A percentile compares a stretch with the other conserved stretches of the same genome.
phyloP scores from a whole-genome alignment of 1,284 basidiomycete genomes.

The Ganoderma leucocontextum region DNA sequence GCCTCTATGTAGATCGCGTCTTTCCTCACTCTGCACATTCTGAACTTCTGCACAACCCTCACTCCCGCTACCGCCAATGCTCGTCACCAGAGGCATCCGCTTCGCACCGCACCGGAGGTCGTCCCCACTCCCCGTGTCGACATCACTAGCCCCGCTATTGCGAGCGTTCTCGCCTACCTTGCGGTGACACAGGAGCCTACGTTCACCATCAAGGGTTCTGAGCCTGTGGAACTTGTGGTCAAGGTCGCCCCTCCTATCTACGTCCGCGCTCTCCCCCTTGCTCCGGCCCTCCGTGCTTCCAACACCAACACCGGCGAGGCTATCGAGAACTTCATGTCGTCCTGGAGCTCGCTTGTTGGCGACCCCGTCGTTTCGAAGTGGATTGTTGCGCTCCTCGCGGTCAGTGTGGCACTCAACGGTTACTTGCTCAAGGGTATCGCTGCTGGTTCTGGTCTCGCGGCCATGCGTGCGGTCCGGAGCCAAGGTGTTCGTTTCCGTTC shows the following conservation, averaged over 20 bases:
- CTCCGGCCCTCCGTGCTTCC: slow-evolving; percentile 20
- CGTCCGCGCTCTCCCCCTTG: slow-evolving; percentile 57
- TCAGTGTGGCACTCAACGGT: slow-evolving; percentile 93
- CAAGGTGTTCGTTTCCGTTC: slow-evolving; percentile 41
- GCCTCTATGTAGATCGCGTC: slow-evolving; percentile 67
- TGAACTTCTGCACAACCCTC: slow-evolving; percentile 94
- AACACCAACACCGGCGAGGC: slow-evolving; percentile 43
- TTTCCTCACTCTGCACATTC: slow-evolving; percentile 88
- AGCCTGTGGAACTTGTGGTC: slow-evolving; percentile 62
- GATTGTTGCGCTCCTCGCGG: slow-evolving; percentile 90
- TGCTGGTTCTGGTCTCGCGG: slow-evolving; percentile 42
- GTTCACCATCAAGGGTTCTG: slow-evolving; percentile 39
- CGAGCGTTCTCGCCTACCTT: slow-evolving; percentile 67
- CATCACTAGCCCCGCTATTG: slow-evolving; percentile 66
- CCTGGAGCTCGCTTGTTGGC: slow-evolving; percentile 95
- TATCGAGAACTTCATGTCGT: slow-evolving; percentile 89
- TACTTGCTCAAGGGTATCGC: slow-evolving; percentile 90
- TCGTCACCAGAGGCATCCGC: slow-evolving; percentile 51
- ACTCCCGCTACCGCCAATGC: slow-evolving; percentile 76
- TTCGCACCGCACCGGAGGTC: slow-evolving; percentile 37
- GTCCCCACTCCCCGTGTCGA: slow-evolving; percentile 63
- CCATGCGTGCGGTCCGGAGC: slow-evolving; percentile 36
- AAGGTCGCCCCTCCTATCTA: slow-evolving; percentile 76
- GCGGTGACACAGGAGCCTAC: slow-evolving; percentile 49
- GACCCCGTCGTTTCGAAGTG: slow-evolving; percentile 96